Evolutionary conservation across 345 rosid species (phyloP).

Genomic region (Salix viminalis): DNA sequence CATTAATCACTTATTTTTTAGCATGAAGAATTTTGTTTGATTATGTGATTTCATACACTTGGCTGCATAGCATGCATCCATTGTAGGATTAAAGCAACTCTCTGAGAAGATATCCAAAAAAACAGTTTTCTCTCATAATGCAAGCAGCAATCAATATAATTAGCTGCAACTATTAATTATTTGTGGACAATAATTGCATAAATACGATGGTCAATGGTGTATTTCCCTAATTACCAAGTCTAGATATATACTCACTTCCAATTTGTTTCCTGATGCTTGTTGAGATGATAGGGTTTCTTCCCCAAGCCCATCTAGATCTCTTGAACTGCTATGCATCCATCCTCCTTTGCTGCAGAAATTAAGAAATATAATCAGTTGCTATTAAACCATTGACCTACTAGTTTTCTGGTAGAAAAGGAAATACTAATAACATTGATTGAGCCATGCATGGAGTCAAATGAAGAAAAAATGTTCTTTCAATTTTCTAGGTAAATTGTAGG

Average conservation of each 20-base stretch:
- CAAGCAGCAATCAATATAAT: neutral
- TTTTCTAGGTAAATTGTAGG: neutral
- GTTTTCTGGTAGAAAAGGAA: neutral
- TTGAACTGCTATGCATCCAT: slow-evolving; percentile 10
- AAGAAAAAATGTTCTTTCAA: neutral
- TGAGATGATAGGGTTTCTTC: slow-evolving; percentile 6
- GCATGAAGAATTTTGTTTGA: neutral
- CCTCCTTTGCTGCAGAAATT: slow-evolving; percentile 26
- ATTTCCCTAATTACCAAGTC: neutral
- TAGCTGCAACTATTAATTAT: neutral
- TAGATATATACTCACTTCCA: slow-evolving; percentile 18
- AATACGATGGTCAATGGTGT: neutral
- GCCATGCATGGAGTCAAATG: neutral
- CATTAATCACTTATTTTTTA: neutral
- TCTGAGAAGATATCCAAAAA: neutral
- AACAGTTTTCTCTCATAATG: neutral
- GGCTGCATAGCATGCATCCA: neutral
- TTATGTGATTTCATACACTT: neutral
- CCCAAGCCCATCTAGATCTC: slow-evolving; percentile 3
- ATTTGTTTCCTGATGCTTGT: slow-evolving; percentile 7
- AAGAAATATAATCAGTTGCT: neutral
- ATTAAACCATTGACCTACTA: neutral
- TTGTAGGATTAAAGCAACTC: neutral
- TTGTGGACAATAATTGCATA: neutral
- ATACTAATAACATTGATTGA: too few relatives aligned